A percentile compares a stretch with the other conserved stretches of the same genome.
phyloP scores from a whole-genome alignment of 2,329 filamentous ascomycete species.

The Colletotrichum camelliae region DNA sequence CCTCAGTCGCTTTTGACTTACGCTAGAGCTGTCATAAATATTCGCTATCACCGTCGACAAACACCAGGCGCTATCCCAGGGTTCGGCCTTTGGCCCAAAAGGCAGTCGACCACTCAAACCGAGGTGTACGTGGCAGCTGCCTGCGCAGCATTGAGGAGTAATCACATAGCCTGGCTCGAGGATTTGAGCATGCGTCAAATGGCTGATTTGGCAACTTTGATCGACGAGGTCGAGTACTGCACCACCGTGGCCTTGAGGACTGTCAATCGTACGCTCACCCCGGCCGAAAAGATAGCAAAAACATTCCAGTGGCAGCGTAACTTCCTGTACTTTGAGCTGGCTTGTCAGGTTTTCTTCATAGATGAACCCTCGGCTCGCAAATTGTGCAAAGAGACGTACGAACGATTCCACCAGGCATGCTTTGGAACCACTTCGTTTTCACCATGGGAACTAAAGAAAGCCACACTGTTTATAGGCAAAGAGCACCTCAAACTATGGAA shows the following conservation, averaged over 20 bases:
- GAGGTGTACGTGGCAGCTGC: background rate
- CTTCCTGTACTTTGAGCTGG: background rate
- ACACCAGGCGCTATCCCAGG: background rate
- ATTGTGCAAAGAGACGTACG: background rate
- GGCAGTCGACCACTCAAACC: background rate
- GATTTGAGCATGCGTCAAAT: background rate
- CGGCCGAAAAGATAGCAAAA: background rate
- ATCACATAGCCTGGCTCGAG: background rate
- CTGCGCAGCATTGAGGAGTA: background rate
- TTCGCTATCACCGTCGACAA: background rate
- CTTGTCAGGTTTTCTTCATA: background rate
- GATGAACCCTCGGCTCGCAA: background rate
- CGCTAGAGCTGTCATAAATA: background rate
- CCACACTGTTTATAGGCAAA: background rate
- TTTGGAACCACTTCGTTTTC: background rate
- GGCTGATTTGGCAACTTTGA: background rate
- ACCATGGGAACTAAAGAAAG: background rate
- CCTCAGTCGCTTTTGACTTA: background rate
- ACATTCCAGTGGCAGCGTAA: background rate
- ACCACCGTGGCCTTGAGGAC: background rate
- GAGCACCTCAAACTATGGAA: background rate
- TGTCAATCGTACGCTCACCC: background rate
- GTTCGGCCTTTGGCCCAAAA: background rate
- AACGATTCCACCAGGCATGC: background rate
- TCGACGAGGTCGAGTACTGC: background rate